Conservation (phyloP, 2,329 filamentous ascomycete genomes). For the Lachnellula subtilissima region DNA sequence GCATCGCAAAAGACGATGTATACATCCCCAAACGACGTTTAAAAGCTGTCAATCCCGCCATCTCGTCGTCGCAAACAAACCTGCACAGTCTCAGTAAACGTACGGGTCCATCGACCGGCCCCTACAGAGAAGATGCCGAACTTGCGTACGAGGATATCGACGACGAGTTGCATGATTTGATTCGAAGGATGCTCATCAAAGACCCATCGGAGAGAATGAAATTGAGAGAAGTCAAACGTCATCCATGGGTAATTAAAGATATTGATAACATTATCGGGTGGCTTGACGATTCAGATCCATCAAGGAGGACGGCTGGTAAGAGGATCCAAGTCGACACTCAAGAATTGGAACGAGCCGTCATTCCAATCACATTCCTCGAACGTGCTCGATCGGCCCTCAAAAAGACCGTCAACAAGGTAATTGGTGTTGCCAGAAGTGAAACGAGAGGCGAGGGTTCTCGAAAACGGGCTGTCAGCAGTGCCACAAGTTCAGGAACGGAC, state of each 20-base stretch:
- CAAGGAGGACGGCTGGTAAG: conserved; percentile 68
- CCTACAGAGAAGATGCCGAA: conserved; percentile 72
- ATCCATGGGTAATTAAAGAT: conserved; percentile 82
- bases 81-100: conserved; percentile 53
- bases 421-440: conserved; percentile 41
- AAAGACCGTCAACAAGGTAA: conserved; percentile 60
- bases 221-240: conserved; percentile 85
- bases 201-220: conserved; percentile 86
- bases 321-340: conserved; percentile 89
- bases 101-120: conserved; percentile 41
- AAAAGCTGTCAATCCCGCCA: conserved; percentile 64
- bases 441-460: conserved; percentile 50
- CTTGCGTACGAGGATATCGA: conserved; percentile 83
- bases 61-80: conserved; percentile 50
- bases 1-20: conserved; percentile 87
- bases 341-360: conserved; percentile 85
- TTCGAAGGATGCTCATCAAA: conserved; percentile 77
- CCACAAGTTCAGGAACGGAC: conserved; percentile 59
- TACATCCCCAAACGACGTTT: conserved; percentile 80
- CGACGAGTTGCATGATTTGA: conserved; percentile 71
- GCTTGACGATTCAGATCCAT: conserved; percentile 93
- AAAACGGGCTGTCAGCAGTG: conserved; percentile 56
- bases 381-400: conserved; percentile 75
- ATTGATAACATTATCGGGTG: conserved; percentile 70
- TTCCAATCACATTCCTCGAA: conserved; percentile 82